Evolutionary conservation across 352 stramenopile genomes (phyloP).

Genomic region (Pythium chondricola): DNA sequence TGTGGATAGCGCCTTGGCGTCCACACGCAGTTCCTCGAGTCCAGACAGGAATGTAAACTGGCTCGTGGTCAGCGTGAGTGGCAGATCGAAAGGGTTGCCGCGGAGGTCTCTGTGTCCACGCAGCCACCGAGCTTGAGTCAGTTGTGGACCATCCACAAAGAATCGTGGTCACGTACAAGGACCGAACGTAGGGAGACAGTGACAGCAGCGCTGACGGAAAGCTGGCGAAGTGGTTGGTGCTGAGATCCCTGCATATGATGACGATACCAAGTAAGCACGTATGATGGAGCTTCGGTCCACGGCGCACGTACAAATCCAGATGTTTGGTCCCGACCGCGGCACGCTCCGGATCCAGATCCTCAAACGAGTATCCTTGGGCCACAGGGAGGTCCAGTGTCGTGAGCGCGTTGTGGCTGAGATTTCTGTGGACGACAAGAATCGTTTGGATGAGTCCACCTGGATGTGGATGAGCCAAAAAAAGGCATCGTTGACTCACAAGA

Average conservation of each 20-base stretch:
- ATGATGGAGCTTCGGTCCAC: neutral
- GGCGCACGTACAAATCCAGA: too few species aligned
- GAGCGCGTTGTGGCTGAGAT: constrained; percentile 2
- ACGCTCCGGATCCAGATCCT: neutral
- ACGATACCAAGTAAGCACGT: neutral
- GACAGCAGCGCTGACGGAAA: constrained; percentile 1
- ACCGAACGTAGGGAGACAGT: neutral
- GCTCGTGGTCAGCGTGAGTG: neutral
- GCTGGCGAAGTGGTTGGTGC: neutral
- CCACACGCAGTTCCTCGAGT: neutral
- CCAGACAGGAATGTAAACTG: neutral
- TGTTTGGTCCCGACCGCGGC: too few species aligned
- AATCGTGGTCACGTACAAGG: neutral
- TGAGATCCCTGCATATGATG: neutral
- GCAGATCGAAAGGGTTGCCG: constrained; percentile 1
- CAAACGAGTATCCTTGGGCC: neutral
- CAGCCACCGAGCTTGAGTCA: neutral
- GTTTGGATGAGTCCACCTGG: neutral
- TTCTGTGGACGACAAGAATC: neutral
- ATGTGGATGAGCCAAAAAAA: neutral
- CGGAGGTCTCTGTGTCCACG: neutral
- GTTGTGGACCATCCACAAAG: too few species aligned
- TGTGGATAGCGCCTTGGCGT: neutral
- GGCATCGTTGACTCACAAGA: neutral
- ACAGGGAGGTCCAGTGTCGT: neutral